Evolutionary conservation across 2,329 filamentous ascomycete species (phyloP), one percentile per base, ranked within the genome.

Genomic region (Xylariaceae sp.): DNA sequence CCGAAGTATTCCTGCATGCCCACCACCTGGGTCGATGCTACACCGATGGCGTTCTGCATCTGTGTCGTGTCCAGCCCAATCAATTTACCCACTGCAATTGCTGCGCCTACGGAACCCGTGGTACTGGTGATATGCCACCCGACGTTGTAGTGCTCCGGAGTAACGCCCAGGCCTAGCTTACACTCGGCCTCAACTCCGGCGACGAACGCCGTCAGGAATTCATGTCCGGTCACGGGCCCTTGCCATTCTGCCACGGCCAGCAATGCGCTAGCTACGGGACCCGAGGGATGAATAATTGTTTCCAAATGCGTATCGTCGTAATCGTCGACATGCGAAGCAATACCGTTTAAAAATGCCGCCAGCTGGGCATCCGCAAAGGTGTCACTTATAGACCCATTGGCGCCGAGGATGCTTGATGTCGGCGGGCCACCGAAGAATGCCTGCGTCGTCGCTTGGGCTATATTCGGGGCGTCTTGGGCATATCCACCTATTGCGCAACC

Each of bases 261-360:
- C 1, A 81, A 61, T 0, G 78, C 78, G 39, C 70, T 74, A 1
- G 76, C 75, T 0, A 81, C 75, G 0, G 77, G 75, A 0, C 78
- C 77, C 0, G 77, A 73, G 0, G 78, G 79, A 57, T 82, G 79
- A 42, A 81, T 81, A 57, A 81, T 77, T 5, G 76, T 80, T 44
- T 77, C 76, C 1, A 80, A 68, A 58, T 81, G 78, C 1, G 77
- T 81, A 61, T 81, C 78, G 56, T 82, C 79, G 62, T 80, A 82
- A 60, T 81, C 78, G 53, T 81, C 75, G 3, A 80, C 76, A 55
- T 81, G 77, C 29, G 75, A 78, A 12, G 78, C 75, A 41, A 81
- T 79, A 22, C 79, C 79, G 55, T 81, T 80, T 44, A 82, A 60
- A 6, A 81, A 65, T 0, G 77, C 76, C 1, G 78, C 78, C 51